Evolutionary conservation across 805 yeast genomes (phyloP).

Genomic region (Wickerhamomyces subpelliculosus): DNA sequence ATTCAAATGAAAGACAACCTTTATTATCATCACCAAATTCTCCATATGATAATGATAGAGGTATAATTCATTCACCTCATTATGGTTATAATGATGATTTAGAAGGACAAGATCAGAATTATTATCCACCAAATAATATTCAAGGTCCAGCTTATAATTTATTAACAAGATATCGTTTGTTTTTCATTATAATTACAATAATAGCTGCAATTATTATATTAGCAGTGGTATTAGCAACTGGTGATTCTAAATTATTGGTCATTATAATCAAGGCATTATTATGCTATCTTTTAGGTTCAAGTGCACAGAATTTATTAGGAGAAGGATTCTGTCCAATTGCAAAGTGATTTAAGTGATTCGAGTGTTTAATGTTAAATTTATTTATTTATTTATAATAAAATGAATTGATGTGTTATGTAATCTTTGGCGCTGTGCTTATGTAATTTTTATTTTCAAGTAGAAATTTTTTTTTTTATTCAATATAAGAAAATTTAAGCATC

Average conservation of each 20-base stretch:
- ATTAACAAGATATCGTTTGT: background rate
- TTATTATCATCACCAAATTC: conserved; percentile 1
- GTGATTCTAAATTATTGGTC: conserved; percentile 13
- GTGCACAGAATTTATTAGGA: conserved; percentile 7
- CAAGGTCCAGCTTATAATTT: background rate
- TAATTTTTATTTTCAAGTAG: too few relatives aligned
- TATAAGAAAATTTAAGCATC: too few relatives aligned
- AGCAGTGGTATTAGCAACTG: conserved; percentile 7
- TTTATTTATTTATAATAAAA: background rate
- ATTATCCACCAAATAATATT: background rate
- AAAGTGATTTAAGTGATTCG: too few relatives aligned
- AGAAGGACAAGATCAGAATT: too few relatives aligned
- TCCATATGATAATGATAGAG: background rate
- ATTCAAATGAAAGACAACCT: conserved; percentile 11
- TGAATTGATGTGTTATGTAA: too few relatives aligned
- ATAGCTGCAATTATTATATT: conserved; percentile 2
- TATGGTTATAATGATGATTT: background rate
- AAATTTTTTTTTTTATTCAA: too few relatives aligned
- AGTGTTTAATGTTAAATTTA: too few relatives aligned
- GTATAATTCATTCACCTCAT: background rate
- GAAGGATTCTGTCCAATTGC: conserved; percentile 16
- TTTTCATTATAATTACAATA: background rate
- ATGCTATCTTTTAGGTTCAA: conserved; percentile 15
- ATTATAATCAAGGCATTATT: conserved; percentile 11
- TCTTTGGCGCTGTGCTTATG: too few relatives aligned